Evolutionary conservation across 2,329 filamentous ascomycete species (phyloP).

Genomic region (Cryphonectria radicalis): DNA sequence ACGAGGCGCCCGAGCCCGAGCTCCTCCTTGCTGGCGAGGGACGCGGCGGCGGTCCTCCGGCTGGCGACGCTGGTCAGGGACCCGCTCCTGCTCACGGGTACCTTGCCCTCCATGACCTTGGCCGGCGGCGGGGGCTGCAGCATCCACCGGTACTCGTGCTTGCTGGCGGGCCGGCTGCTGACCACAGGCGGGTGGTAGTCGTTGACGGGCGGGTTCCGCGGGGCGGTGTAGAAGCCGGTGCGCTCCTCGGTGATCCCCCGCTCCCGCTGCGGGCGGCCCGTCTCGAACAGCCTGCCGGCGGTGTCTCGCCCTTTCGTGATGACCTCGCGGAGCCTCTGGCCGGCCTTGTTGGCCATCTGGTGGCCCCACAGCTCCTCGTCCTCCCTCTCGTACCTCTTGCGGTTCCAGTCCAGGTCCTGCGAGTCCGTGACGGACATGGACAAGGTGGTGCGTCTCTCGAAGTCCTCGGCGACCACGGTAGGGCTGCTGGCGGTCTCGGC

Average conservation of each 20-base stretch:
- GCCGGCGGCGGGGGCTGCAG: constrained; percentile 88
- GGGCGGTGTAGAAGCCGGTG: constrained; percentile 64
- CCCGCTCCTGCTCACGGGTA: constrained; percentile 66
- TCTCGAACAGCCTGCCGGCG: constrained; percentile 57
- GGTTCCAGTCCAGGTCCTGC: constrained; percentile 66
- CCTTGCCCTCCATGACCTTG: constrained; percentile 88
- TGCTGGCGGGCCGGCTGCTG: constrained; percentile 71
- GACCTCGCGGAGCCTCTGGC: constrained; percentile 61
- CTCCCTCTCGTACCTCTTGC: constrained; percentile 79
- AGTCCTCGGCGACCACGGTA: constrained; percentile 53
- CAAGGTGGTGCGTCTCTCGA: constrained; percentile 44
- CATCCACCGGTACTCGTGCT: constrained; percentile 84
- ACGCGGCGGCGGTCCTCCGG: constrained; percentile 43
- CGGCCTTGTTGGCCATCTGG: constrained; percentile 51
- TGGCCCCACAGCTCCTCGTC: constrained; percentile 86
- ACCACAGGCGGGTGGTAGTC: constrained; percentile 86
- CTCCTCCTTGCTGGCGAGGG: constrained; percentile 41
- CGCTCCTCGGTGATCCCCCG: constrained; percentile 55
- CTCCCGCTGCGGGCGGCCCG: constrained; percentile 55
- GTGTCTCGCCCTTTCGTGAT: constrained; percentile 62
- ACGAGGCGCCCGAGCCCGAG: constrained; percentile 48
- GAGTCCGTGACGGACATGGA: constrained; percentile 43
- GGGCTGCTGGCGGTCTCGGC: constrained; percentile 46
- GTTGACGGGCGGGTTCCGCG: constrained; percentile 75
- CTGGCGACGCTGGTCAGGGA: constrained; percentile 60